Percentiles rank a stretch among this genome's conserved stretches.
phyloP scores from a whole-genome alignment of 805 yeast species.

The Suhomyces kilbournensis region DNA sequence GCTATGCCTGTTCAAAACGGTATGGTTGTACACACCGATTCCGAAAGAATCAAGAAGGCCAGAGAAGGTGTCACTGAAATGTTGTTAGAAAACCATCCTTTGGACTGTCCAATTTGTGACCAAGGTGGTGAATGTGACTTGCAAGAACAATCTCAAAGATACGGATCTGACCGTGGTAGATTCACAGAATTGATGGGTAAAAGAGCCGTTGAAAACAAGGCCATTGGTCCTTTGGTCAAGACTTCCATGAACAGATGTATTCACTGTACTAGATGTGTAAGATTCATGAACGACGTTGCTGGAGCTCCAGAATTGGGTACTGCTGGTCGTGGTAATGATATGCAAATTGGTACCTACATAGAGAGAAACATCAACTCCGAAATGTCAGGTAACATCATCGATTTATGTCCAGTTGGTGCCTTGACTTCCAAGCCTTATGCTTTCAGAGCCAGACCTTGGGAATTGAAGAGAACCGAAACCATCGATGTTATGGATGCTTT shows the following conservation, averaged over 20 bases:
- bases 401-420: slow-evolving; percentile 90
- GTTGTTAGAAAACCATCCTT: slow-evolving; percentile 83
- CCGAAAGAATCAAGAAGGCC: slow-evolving; percentile 75
- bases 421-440: slow-evolving; percentile 87
- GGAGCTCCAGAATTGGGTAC: slow-evolving; percentile 92
- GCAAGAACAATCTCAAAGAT: slow-evolving; percentile 81
- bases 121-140: slow-evolving; percentile 94
- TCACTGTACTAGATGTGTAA: slow-evolving; percentile 88
- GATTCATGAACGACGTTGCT: slow-evolving; percentile 86
- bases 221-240: slow-evolving; percentile 84
- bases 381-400: slow-evolving; percentile 82
- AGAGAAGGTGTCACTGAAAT: slow-evolving; percentile 91
- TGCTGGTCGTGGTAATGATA: slow-evolving; percentile 85
- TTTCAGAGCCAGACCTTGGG: slow-evolving; percentile 93
- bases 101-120: slow-evolving; percentile 90
- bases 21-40: slow-evolving; percentile 79
- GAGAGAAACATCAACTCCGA: slow-evolving; percentile 83
- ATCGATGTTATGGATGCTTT: slow-evolving; percentile 81
- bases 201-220: slow-evolving; percentile 88
- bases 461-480: slow-evolving; percentile 82
- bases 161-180: slow-evolving; percentile 85
- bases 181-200: slow-evolving; percentile 78
- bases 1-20: slow-evolving; percentile 90
- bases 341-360: slow-evolving; percentile 88
- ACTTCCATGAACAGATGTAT: slow-evolving; percentile 91